phyloP scores from a whole-genome alignment of 2,329 filamentous ascomycete species.

The Periconia macrospinosa region DNA sequence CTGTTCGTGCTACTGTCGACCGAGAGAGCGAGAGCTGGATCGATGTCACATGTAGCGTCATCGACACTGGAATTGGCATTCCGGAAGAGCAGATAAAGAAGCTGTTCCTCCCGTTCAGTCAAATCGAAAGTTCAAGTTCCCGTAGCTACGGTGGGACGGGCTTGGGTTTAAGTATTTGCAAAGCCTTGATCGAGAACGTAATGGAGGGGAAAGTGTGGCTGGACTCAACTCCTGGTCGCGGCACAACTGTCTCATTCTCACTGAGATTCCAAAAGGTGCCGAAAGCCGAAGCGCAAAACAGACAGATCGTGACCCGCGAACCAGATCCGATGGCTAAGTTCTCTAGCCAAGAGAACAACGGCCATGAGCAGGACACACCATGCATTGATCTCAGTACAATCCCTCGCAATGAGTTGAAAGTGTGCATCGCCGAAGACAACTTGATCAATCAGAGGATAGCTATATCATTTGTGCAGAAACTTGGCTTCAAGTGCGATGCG shows the following conservation, averaged over 20 bases:
- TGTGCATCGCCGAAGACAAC: conserved; percentile 95
- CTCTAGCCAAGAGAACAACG: conserved; percentile 51
- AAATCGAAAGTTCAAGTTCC: conserved; percentile 88
- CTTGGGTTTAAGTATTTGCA: conserved; percentile 89
- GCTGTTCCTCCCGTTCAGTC: conserved; percentile 88
- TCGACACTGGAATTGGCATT: conserved; percentile 91
- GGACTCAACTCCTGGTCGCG: conserved; percentile 72
- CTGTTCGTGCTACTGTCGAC: conserved; percentile 75
- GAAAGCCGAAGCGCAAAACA: conserved; percentile 57
- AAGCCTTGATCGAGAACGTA: conserved; percentile 88
- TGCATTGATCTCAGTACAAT: conserved; percentile 64
- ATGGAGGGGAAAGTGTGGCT: conserved; percentile 85
- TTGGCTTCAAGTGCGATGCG: conserved; percentile 85
- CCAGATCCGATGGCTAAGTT: conserved; percentile 61
- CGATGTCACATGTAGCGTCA: conserved; percentile 80
- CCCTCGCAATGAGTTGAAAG: conserved; percentile 74
- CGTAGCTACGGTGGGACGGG: conserved; percentile 91
- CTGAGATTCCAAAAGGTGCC: conserved; percentile 83
- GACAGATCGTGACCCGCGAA: conserved; percentile 40
- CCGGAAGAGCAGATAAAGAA: conserved; percentile 79
- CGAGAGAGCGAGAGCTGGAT: conserved; percentile 70
- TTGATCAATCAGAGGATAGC: conserved; percentile 93
- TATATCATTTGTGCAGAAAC: conserved; percentile 82
- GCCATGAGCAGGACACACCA: conserved; percentile 38
- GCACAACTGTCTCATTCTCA: conserved; percentile 76